Percentiles rank a stretch among this genome's conserved stretches.
Conservation (phyloP, 805 yeast species). For the Groenewaldozyma salmanticensis region DNA sequence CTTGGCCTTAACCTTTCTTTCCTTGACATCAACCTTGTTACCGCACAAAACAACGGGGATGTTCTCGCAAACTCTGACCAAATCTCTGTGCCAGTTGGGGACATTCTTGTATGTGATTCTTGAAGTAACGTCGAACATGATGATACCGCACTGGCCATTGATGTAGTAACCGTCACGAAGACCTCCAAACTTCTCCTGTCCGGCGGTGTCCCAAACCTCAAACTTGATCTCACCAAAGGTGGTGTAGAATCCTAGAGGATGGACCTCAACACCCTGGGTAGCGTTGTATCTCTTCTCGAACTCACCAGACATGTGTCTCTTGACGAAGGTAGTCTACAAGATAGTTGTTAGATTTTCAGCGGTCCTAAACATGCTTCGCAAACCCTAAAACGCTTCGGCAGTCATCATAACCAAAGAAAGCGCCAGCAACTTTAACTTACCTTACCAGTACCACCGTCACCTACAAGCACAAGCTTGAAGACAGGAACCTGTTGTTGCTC, state of each 20-base stretch:
- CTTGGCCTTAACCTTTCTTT: conserved; percentile 99
- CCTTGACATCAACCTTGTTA: conserved; percentile 99
- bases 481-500: conserved; percentile 61
- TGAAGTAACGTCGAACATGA: conserved; percentile 99
- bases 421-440: conserved; percentile 30
- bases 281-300: conserved; percentile 98
- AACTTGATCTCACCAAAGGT: conserved; percentile 97
- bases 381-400: not conserved
- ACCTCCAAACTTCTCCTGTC: conserved; percentile 99
- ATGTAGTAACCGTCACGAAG: conserved; percentile 99
- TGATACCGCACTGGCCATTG: conserved; percentile 99
- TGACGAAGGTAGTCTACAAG: conserved; percentile 85
- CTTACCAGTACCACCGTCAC: conserved; percentile 99
- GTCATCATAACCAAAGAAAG: not conserved
- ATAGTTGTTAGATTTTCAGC: not conserved
- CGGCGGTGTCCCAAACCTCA: conserved; percentile 99
- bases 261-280: conserved; percentile 98
- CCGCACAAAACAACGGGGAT: conserved; percentile 98
- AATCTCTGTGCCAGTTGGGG: conserved; percentile 99
- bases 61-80: conserved; percentile 99
- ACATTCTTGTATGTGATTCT: conserved; percentile 99
- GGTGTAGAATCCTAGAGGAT: conserved; percentile 96
- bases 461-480: conserved; percentile 96
- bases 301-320: conserved; percentile 98
- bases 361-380: not conserved